Conservation (phyloP, 1,139 yeast species). For the Debaryomycetaceae sp. region DNA sequence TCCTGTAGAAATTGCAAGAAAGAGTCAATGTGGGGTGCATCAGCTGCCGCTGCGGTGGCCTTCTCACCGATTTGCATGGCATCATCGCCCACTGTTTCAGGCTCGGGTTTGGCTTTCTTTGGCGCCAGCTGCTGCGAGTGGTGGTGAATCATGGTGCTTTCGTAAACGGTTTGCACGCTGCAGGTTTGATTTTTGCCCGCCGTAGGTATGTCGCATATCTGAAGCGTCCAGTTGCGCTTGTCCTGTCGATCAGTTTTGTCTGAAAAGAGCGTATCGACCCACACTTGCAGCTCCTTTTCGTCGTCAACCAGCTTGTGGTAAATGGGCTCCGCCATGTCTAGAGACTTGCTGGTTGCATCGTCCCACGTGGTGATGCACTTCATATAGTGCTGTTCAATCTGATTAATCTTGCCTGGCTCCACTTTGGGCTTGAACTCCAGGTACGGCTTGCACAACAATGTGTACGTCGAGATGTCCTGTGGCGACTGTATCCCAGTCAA, state of each 20-base stretch:
- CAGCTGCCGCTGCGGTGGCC: slow-evolving; percentile 3
- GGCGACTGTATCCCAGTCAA: slow-evolving; percentile 39
- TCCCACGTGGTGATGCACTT: slow-evolving; percentile 43
- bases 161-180: slow-evolving; percentile 64
- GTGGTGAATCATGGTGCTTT: slow-evolving; percentile 54
- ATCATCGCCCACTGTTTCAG: too few species aligned
- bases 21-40: slow-evolving; percentile 22
- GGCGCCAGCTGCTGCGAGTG: slow-evolving; percentile 14
- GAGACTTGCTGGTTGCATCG: slow-evolving; percentile 17
- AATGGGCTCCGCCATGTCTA: slow-evolving; percentile 28
- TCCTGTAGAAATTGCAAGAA: slow-evolving; percentile 52
- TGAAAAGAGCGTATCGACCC: slow-evolving; percentile 29
- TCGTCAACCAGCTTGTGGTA: slow-evolving; percentile 14
- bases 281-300: slow-evolving; percentile 12
- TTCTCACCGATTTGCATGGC: slow-evolving; percentile 4
- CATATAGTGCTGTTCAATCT: slow-evolving; percentile 46
- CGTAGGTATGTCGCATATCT: slow-evolving; percentile 76
- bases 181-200: slow-evolving; percentile 72
- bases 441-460: slow-evolving; percentile 41
- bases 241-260: too few species aligned
- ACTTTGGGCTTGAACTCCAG: slow-evolving; percentile 42
- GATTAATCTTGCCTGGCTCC: slow-evolving; percentile 49
- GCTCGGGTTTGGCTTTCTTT: too few species aligned
- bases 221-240: slow-evolving; percentile 54
- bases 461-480: slow-evolving; percentile 39